phyloP scores from a whole-genome alignment of 257 asterid species.

The Jasminum sambac region DNA sequence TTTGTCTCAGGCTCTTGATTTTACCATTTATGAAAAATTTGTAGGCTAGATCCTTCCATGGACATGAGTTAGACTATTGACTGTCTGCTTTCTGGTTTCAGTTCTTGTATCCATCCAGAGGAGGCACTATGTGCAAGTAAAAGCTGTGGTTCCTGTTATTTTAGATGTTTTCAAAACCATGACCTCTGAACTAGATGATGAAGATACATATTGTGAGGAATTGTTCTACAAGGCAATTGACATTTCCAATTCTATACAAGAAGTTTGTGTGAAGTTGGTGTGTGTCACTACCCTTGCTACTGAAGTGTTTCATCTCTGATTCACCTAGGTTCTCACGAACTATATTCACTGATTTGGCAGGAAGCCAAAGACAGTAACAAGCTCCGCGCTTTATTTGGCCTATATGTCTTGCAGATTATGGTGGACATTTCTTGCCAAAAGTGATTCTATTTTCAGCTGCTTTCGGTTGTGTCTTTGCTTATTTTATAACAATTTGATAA shows the following conservation, averaged over 20 bases:
- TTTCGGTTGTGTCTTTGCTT: constrained; percentile 18
- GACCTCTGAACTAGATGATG: constrained; percentile 45
- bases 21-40: constrained; percentile 14
- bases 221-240: constrained; percentile 51
- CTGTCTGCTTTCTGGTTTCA: constrained; percentile 41
- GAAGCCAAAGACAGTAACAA: constrained; percentile 52
- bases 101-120: constrained; percentile 62
- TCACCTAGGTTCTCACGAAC: constrained; percentile 18
- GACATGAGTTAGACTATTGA: constrained; percentile 7
- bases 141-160: constrained; percentile 69
- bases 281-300: constrained; percentile 29
- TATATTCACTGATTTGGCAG: constrained; percentile 40
- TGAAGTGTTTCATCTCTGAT: constrained; percentile 25
- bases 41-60: constrained; percentile 12
- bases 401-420: constrained; percentile 79
- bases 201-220: constrained; percentile 43
- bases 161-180: constrained; percentile 53
- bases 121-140: constrained; percentile 71
- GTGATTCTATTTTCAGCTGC: constrained; percentile 34
- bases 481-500: constrained; percentile 24
- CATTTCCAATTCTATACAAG: constrained; percentile 68
- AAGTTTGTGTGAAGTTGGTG: constrained; percentile 61
- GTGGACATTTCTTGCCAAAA: constrained; percentile 48
- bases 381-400: constrained; percentile 71
- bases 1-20: constrained; percentile 6